A percentile compares a stretch with the other conserved stretches of the same genome.
Evolutionary conservation across 2,329 filamentous ascomycete genomes (phyloP).

Genomic region (Penicillium freii): DNA sequence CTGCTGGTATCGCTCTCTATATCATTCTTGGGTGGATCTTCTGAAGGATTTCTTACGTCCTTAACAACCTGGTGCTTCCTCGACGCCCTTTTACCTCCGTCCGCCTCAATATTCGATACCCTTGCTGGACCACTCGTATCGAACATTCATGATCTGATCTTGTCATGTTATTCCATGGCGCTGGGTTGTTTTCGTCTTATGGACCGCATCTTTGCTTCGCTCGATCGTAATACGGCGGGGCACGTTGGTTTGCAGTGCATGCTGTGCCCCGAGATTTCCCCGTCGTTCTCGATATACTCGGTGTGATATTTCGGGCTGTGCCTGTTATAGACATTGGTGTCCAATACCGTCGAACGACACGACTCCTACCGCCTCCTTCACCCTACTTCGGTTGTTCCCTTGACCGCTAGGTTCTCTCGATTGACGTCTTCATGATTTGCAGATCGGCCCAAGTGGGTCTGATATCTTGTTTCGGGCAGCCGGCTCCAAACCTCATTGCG

Average conservation of each 20-base stretch:
- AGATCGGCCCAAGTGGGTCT: neutral
- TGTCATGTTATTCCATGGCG: neutral
- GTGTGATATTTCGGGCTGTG: neutral
- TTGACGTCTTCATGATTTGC: constrained; percentile 3
- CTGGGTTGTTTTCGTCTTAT: neutral
- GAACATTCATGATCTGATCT: neutral
- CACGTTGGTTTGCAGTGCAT: neutral
- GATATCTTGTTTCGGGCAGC: neutral
- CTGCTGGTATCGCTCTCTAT: constrained; percentile 69
- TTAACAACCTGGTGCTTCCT: neutral
- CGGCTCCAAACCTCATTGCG: neutral
- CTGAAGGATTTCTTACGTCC: constrained; percentile 13
- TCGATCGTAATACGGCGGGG: neutral
- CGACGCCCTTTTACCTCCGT: neutral
- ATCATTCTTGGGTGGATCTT: constrained; percentile 67
- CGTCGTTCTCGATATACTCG: neutral
- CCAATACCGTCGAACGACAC: neutral
- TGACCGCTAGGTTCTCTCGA: neutral
- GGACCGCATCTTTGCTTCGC: neutral
- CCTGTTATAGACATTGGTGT: neutral
- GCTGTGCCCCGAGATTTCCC: neutral
- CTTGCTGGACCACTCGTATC: constrained; percentile 20
- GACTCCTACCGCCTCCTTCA: neutral
- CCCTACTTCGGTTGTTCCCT: neutral
- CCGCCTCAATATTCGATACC: constrained; percentile 4